phyloP scores from a whole-genome alignment of 148 eudicot genomes.

The Camellia sinensis region DNA sequence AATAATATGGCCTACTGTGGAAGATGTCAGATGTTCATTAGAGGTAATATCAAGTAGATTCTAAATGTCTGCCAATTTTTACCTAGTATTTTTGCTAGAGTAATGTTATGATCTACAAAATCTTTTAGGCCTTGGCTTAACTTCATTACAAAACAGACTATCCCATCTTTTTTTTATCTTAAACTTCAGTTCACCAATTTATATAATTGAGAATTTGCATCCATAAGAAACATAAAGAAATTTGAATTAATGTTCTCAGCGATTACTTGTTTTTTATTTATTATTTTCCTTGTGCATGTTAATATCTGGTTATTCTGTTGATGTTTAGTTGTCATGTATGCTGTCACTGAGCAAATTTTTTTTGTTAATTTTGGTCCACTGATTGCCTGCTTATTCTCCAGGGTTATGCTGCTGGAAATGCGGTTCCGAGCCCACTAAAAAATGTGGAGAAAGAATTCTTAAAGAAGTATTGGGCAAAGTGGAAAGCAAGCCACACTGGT shows the following conservation, averaged over 20 bases:
- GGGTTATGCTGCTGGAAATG: slow-evolving; percentile 97
- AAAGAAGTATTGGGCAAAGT: slow-evolving; percentile 89
- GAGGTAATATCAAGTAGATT: slow-evolving; percentile 49
- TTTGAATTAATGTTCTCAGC: not conserved
- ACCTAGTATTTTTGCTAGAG: not conserved
- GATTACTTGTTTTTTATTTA: not conserved
- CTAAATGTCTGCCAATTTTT: not conserved
- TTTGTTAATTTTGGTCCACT: not conserved
- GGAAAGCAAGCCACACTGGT: slow-evolving; percentile 90
- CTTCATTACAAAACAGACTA: not conserved
- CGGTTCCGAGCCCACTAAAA: slow-evolving; percentile 81
- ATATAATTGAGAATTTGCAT: not conserved
- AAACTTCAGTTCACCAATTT: not conserved
- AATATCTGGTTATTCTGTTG: not conserved
- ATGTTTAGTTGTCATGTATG: not conserved
- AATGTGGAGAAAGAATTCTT: slow-evolving; percentile 90
- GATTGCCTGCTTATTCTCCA: slow-evolving; percentile 22
- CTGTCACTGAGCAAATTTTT: not conserved
- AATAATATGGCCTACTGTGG: slow-evolving; percentile 90
- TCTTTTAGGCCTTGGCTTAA: not conserved
- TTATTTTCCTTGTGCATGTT: not conserved
- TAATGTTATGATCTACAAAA: not conserved
- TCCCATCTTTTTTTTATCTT: not conserved
- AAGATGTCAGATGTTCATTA: slow-evolving; percentile 87
- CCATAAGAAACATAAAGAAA: not conserved